Base-by-base conservation (phyloP, 2,329 filamentous ascomycete genomes). In the Talaromyces rugulosus region DNA sequence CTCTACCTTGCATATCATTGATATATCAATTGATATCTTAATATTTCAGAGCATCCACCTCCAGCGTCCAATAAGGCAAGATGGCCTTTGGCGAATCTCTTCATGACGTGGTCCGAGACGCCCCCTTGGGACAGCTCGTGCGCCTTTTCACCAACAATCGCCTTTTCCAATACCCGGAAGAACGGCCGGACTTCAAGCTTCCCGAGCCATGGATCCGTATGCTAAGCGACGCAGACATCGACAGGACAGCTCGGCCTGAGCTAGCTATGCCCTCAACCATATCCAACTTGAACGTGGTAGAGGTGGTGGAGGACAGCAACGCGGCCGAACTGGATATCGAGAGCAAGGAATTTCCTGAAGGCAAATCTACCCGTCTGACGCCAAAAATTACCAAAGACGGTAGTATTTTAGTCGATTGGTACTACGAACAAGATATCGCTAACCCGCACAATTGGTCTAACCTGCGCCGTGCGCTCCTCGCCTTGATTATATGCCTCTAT, bases 161-260 rank as follows among this genome's bases (percentile, higher is more conserved):
- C 59, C 69, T 77, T 40, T 73, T 82, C 33, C 67, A 76, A 61
- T 83, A 81, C 62, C 74, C 76, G 33, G 81, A 83, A 71, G 77
- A 79, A 60, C 65, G 65, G 56, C 62, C 71, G 11, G 70, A 64
- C 56, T 74, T 73, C 58, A 16, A 55, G 27, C 28, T 55, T 34
- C 58, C 50, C 47, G 34, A 30, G 7, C 5, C 47, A 12, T 50
- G 44, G 44, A 23, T 50, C 7, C 44, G 7, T 50, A 59, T 53
- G 47, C 5, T 59, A 14, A 33, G 47, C 23, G 27, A 31, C 18
- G 14, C 50, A 53, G 31, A 31, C 12, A 9, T 50, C 1, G n/a
- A 16, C 4, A 14, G 27, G 3, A 53, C n/a, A 30, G 6, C 8
- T 12, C 51, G 5, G 5, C 2, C 8, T 31, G 27, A 14, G 27